Evolutionary conservation across 345 rosid species (phyloP), one percentile per base, ranked within the genome.

Genomic region (Cardamine chenopodiifolia): DNA sequence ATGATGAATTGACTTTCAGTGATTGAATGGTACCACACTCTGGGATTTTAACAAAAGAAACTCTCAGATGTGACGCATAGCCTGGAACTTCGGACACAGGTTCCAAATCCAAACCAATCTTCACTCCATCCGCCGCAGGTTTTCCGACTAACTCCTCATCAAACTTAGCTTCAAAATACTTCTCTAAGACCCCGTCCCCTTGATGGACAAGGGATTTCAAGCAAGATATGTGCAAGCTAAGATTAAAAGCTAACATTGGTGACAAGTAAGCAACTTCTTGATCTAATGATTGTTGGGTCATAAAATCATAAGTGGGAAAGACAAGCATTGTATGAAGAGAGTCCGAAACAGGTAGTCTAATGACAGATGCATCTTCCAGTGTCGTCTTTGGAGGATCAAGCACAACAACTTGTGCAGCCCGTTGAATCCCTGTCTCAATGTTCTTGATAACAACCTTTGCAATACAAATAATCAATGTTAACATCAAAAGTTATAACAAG

Each of bases 31-130:
- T 80, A 72, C 97, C 93, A 80, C 97, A 95, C 71, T 95, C 97
- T 3, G 97, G 99, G 29, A 92, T 83, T 85, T 90, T 95, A 73
- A 92, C 82, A 70, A 92, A 92, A 28, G 97, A 90, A 85, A 82
- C 85, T 79, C 97, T 83, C 79, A 92, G 74, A 73, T 92, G 97
- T 5, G 97, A 89, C n/a, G 99, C 99, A 80, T 85, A 90, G 18
- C 79, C 86, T 18, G 96, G 96, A 32, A 75, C 73, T 42, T 63
- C 69, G 18, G 63, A 66, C 56, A 83, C 59, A 62, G 92, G 88
- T 80, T 89, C 82, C 78, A 95, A 73, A 55, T 72, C 84, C 74
- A 95, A 70, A 66, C 73, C 83, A 69, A 95, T 78, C 31, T 57
- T 62, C 1, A 82, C 75, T 44, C 55, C 75, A 58, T 75, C 85